Base-by-base conservation (phyloP, 2,329 filamentous ascomycete species). In the Periconia sp. region DNA sequence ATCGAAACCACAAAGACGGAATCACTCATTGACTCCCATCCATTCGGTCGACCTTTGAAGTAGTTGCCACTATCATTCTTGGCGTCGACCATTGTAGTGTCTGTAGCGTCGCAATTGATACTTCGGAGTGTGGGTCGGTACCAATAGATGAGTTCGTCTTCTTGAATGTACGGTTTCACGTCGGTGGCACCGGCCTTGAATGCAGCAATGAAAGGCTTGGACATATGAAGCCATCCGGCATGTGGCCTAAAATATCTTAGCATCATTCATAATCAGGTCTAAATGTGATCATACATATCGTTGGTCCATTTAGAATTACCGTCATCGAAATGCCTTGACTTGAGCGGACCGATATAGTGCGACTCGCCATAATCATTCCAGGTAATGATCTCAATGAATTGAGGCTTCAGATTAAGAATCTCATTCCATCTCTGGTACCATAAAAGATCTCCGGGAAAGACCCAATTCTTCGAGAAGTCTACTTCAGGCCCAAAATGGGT, bases 311-410 rank as follows among this genome's bases (percentile, higher is more conserved):
- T 61, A 32, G 45, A 48, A 41, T 55, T 53, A 10, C 70, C 71
- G 33, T 73, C 69, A 34, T 72, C 70, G 6, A 50, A 60, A 48
- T 73, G 70, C 12, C 12, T 4, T 11, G 59, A 52, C 8, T 25
- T 30, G 2, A 68, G 59, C 1, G 79, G 75, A 0, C 75, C 77
- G 13, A 57, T 70, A 52, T 82, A 81, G 52, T 82, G 79, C 2
- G 79, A 78, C 59, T 84, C 81, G 23, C 81, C 81, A 47, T 77
- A 81, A 55, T 82, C 81, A 51, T 83, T 83, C 80, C 80, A 83
- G 13, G 78, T 79, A 32, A 82, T 75, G 30, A 83, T 78, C 45
- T 78, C 72, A 5, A 82, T 74, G 33, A 77, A 78, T 17, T 77
- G 69, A 12, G 82, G 80, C 13, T 38, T 8, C 18, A 40, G 29